phyloP scores from a whole-genome alignment of 768 basidiomycete species.

The Cystofilobasidium macerans region DNA sequence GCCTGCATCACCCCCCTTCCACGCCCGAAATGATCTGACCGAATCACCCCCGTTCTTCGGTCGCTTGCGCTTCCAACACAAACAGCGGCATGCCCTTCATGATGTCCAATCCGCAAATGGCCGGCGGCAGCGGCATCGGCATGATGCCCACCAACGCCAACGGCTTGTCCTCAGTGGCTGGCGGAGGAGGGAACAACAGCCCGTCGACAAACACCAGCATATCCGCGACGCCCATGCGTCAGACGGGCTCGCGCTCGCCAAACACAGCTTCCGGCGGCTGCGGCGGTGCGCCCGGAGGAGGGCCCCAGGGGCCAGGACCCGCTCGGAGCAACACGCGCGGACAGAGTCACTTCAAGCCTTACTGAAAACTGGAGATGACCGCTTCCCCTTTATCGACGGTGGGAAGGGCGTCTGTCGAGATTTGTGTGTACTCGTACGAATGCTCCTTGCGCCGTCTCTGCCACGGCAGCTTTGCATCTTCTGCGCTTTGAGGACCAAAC shows the following conservation, averaged over 20 bases:
- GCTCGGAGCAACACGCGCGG: constrained; percentile 25
- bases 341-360: constrained; percentile 26
- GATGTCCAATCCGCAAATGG: constrained; percentile 1
- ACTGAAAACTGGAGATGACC: neutral
- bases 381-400: neutral
- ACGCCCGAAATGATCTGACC: neutral
- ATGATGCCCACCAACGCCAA: too few species aligned
- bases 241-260: constrained; percentile 11
- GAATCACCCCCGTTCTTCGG: neutral
- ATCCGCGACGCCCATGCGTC: neutral
- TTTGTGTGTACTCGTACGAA: too few species aligned
- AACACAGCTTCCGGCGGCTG: neutral
- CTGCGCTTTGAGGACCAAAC: too few species aligned
- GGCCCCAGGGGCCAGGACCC: constrained; percentile 15
- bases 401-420: too few species aligned
- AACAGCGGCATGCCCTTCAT: constrained; percentile 17
- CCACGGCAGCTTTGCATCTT: too few species aligned
- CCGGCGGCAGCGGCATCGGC: too few species aligned
- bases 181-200: too few species aligned
- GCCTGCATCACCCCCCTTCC: neutral
- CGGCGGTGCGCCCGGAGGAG: neutral
- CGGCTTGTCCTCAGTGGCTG: too few species aligned
- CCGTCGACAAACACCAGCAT: neutral
- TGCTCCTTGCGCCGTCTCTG: too few species aligned
- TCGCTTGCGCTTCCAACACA: neutral